Percentiles rank a stretch among this genome's conserved stretches.
Conservation (phyloP, 805 yeast species). For the Ogataea ganodermae region DNA sequence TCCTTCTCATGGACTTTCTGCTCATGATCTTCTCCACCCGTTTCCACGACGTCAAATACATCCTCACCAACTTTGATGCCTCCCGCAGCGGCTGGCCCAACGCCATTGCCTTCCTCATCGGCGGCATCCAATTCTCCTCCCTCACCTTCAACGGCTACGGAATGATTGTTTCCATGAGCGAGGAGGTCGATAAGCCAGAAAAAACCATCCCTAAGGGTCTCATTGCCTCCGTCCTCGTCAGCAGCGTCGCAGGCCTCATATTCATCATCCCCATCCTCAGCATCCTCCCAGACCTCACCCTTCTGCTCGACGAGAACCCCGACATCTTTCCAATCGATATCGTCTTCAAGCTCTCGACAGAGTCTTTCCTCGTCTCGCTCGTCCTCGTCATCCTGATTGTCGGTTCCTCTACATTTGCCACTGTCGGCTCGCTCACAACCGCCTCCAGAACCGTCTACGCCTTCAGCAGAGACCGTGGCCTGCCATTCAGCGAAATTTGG, state of each 20-base stretch:
- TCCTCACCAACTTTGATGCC: constrained; percentile 69
- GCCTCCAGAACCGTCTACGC: constrained; percentile 82
- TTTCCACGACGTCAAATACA: constrained; percentile 59
- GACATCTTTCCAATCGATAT: constrained; percentile 78
- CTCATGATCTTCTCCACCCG: constrained; percentile 57
- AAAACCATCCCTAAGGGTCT: constrained; percentile 74
- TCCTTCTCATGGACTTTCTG: constrained; percentile 64
- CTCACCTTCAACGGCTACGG: constrained; percentile 84
- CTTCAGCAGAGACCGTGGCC: constrained; percentile 80
- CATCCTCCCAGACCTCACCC: constrained; percentile 66
- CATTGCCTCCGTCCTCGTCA: constrained; percentile 60
- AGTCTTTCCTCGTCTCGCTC: constrained; percentile 67
- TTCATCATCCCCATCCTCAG: constrained; percentile 72
- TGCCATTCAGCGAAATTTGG: constrained; percentile 68
- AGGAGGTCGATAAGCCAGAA: constrained; percentile 78
- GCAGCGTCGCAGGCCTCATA: constrained; percentile 68
- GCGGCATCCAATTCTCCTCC: constrained; percentile 78
- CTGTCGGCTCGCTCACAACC: constrained; percentile 77
- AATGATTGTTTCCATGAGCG: constrained; percentile 77
- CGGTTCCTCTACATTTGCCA: constrained; percentile 73
- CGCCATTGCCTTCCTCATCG: constrained; percentile 70
- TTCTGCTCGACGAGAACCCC: constrained; percentile 58
- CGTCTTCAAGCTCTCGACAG: constrained; percentile 70
- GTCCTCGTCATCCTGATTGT: constrained; percentile 64
- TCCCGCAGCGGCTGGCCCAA: constrained; percentile 76